Evolutionary conservation across 192 early-diverging fungal genomes (phyloP), one percentile per base, ranked within the genome.

Genomic region (Irineochytrium annulatum): DNA sequence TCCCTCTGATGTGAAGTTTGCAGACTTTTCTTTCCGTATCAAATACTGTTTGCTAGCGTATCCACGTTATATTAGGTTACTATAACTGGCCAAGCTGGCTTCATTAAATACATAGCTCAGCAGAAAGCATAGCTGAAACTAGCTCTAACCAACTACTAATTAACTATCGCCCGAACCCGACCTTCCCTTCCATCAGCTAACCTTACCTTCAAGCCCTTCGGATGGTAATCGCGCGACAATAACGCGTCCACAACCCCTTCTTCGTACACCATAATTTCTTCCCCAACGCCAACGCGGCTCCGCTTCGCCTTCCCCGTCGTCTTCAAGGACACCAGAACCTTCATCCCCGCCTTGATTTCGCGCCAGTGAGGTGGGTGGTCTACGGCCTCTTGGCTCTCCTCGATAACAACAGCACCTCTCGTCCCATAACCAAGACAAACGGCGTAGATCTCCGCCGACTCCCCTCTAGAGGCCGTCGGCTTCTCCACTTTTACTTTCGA

Each of bases 361-460:
- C 11, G 20, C 11, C 8, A 17, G 0, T 3, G n/a, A n/a, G n/a
- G n/a, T n/a, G n/a, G n/a, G n/a, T n/a, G n/a, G n/a, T n/a, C n/a
- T 28, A 17, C 8, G 5, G 14, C 34, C 16, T 19, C 0, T 6
- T 4, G 11, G 19, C 5, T 39, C 20, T 34, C 19, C 13, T 43
- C 34, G 24, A 57, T 17, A 32, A 5, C 34, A 33, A 6, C n/a
- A 5, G 48, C 22, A 51, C 6, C 14, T 11, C 11, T 20, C 8
- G 48, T 17, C 1, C 6, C 68, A 43, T 73, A 86, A 0, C 72
- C 70, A 2, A 87, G 45, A 37, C 85, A 87, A 41, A 92, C 79
- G 53, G 86, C 76, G 48, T 85, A 92, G 34, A 76, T 75, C 59
- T 92, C 90, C 0, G 87, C 74, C 20, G 86, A 88, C 56, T 85